phyloP scores from a whole-genome alignment of 2,329 filamentous ascomycete genomes.

The Aquanectria penicillioides region DNA sequence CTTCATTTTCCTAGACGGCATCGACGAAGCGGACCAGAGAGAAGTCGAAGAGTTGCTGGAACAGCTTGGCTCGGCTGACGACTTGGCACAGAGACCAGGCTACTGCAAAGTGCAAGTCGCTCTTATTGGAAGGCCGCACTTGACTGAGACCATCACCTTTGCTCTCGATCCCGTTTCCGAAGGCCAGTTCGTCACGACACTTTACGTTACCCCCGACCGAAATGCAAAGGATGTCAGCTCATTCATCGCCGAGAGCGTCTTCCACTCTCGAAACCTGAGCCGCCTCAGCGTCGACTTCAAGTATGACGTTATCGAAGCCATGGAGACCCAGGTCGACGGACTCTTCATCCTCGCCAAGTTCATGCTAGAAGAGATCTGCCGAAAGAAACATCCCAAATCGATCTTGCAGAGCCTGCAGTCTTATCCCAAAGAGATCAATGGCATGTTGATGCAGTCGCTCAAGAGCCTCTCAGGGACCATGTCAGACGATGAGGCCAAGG shows the following conservation, averaged over 20 bases:
- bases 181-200: conserved; percentile 48
- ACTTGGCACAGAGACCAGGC: conserved; percentile 25
- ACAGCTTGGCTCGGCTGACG: conserved; percentile 44
- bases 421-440: conserved; percentile 57
- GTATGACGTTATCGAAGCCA: conserved; percentile 50
- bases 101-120: conserved; percentile 48
- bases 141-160: conserved; percentile 50
- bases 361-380: conserved; percentile 60
- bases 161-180: conserved; percentile 46
- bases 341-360: conserved; percentile 61
- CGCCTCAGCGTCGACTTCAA: conserved; percentile 46
- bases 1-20: conserved; percentile 58
- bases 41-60: conserved; percentile 51
- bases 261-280: conserved; percentile 50
- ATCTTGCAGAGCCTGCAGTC: conserved; percentile 55
- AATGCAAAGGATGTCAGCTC: conserved; percentile 53
- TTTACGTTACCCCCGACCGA: conserved; percentile 55
- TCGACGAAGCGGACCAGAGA: conserved; percentile 55
- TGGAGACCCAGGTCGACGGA: conserved; percentile 55
- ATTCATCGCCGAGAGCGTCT: conserved; percentile 54
- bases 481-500: conserved; percentile 50
- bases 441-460: conserved; percentile 54
- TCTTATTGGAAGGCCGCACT: conserved; percentile 54
- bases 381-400: conserved; percentile 55
- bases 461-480: conserved; percentile 52